Base-by-base conservation (phyloP, 1,139 yeast genomes). In the Protomyces gravidus region DNA sequence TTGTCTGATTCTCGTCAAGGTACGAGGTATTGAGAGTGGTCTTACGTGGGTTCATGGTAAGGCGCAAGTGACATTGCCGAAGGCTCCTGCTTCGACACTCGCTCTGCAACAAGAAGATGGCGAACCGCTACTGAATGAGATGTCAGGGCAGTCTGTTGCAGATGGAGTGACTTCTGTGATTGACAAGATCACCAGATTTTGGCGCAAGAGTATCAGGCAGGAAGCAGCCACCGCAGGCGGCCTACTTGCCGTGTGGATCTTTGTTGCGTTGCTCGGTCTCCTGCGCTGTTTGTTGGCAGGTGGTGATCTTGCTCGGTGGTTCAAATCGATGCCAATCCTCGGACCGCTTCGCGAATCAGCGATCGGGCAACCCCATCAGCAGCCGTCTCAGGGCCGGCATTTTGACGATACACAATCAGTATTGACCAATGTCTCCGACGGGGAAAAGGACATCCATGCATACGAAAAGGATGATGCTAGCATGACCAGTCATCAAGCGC, bases 1-100 rank as follows among this genome's bases (percentile, higher is more conserved):
- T 55, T 92, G 98, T 72, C 81, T 87, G 1, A 75, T 92, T 45
- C 94, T 89, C 13, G 76, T 84, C 59, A 92, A 90, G 68, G 70
- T 90, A 5, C 75, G 76, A 2, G 76, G 78, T 33, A 74, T 89
- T 0, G 86, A 86, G 65, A 69, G 77, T 25, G 97, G 95, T 0
- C 71, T 90, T 58, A 78, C 83, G 0, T 92, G 97, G 97, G 73
- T 90, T 1, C 78, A 85, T 66, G 75, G 83, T 33, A 77, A 86
- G 65, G 78, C 90, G 2, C 75, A 80, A 15, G 73, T 90, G 1
- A 64, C 73, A 0, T 68, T 90, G 0, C 96, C 97, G 9, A 39
- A 19, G 11, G 55, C 62, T 15, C 64, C 64, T 19, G 26, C 39
- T 5, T 26, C 61, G 32, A 45, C 51, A 17, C 42, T 62, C 19